These are phyloP conservation scores for Phytophthora rubi DNA, from an alignment of 352 stramenopile genomes.

Conservation along the genomic window DNA sequence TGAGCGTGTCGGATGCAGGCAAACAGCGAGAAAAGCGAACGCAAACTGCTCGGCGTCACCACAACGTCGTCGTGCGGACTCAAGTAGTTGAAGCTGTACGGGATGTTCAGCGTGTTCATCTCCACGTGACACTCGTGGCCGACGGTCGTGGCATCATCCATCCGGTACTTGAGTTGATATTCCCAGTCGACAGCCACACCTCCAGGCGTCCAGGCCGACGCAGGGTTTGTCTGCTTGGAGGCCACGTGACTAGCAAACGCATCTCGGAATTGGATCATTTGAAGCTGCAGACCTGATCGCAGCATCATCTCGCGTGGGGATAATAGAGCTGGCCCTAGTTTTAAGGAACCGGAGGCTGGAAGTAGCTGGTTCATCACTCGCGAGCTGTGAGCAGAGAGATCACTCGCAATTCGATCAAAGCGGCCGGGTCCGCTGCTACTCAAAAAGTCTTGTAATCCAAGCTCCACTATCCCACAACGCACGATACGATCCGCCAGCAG, in stretches of 20 bases:
- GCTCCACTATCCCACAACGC: conserved; percentile 50
- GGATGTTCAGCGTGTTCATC: conserved; percentile 50
- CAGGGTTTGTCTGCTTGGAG: conserved; percentile 5
- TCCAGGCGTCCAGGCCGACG: background rate
- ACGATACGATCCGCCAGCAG: conserved; percentile 60
- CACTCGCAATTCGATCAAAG: conserved; percentile 7
- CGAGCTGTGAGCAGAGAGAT: conserved; percentile 15
- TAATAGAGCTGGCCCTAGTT: background rate
- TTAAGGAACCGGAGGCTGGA: background rate
- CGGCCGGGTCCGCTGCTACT: background rate
- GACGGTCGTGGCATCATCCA: conserved; percentile 65
- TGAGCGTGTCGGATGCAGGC: conserved; percentile 48
- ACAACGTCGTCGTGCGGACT: conserved; percentile 37
- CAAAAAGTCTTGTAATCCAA: conserved; percentile 6
- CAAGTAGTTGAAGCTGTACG: conserved; percentile 75
- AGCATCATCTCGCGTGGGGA: conserved; percentile 28
- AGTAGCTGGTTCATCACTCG: conserved; percentile 9
- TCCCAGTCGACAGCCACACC: conserved; percentile 47
- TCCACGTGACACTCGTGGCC: conserved; percentile 71
- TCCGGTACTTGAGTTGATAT: conserved; percentile 65
- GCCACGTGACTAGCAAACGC: conserved; percentile 34
- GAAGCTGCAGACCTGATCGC: conserved; percentile 41
- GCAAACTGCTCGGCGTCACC: conserved; percentile 53
- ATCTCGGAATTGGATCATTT: conserved; percentile 68
- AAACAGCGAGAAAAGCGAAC: conserved; percentile 61